Percentiles rank a stretch among this genome's conserved stretches.
Conservation (phyloP, 208 protist genomes). For the Wallacemonas collosoma region DNA sequence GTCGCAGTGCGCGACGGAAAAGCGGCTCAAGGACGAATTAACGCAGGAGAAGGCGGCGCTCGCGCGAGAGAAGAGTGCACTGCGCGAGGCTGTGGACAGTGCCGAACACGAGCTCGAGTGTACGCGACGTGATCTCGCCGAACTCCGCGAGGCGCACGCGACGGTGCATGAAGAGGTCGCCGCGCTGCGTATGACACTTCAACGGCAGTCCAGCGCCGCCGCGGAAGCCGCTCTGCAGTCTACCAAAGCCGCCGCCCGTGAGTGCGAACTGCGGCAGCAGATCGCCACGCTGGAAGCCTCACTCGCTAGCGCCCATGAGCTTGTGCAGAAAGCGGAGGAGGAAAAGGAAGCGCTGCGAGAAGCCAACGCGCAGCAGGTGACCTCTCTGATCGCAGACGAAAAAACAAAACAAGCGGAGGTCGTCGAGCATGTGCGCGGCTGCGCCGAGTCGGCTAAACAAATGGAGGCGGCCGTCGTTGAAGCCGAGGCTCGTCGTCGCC, state of each 20-base stretch:
- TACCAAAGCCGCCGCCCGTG: not conserved
- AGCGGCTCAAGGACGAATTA: conserved; percentile 13
- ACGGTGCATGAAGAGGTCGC: conserved; percentile 26
- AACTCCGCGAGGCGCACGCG: conserved; percentile 31
- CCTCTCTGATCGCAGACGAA: conserved; percentile 20
- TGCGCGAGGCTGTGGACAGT: not conserved
- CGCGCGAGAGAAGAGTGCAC: not conserved
- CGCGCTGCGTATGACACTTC: conserved; percentile 15
- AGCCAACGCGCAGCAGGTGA: conserved; percentile 12
- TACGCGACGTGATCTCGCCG: conserved; percentile 22
- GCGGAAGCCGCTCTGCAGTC: not conserved
- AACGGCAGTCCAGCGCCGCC: conserved; percentile 8
- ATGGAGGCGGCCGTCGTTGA: conserved; percentile 40
- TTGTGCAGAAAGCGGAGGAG: conserved; percentile 14
- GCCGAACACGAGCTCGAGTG: conserved; percentile 5
- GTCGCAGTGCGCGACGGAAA: conserved; percentile 4
- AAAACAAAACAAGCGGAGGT: conserved; percentile 22
- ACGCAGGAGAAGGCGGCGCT: not conserved
- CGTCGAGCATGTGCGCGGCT: conserved; percentile 40
- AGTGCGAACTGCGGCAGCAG: conserved; percentile 19
- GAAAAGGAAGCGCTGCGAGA: conserved; percentile 24
- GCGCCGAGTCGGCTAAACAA: conserved; percentile 41
- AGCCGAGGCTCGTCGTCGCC: conserved; percentile 27
- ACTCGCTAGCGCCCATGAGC: not conserved
- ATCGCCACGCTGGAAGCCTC: conserved; percentile 17